Evolutionary conservation across 306 rosid genomes (phyloP), one percentile per base, ranked within the genome.

Genomic region (Rubus parviflorus): DNA sequence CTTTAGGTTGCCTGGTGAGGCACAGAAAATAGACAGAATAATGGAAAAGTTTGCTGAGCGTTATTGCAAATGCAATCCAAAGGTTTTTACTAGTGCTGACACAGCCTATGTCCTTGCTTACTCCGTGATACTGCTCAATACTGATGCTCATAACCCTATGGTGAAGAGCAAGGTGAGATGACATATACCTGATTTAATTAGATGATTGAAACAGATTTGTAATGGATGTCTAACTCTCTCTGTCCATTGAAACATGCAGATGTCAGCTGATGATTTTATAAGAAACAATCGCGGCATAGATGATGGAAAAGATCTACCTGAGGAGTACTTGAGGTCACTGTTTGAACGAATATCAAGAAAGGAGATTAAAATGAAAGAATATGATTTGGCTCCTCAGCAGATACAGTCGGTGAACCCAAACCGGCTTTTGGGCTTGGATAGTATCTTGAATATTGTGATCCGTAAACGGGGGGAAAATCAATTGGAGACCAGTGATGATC

Each of bases 1-100:
- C 78, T 96, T 96, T 88, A 87, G 98, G 89, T 80, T 96, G 78
- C 99, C 99, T 23, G 99, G 99, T 54, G 99, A 96, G 94, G 99
- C 98, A 43, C 99, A 96, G 68, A 96, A 96, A 80, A 96, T 96
- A 70, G 99, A 96, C 77, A 87, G 99, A 79, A 92, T 96, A 52
- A 96, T 96, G 99, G 99, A 96, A 75, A 96, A 96, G 88, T 96
- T 96, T 86, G 93, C 99, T 16, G 99, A 96, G 84, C 90, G 94
- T 37, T 96, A 91, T 81, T 96, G 97, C 86, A 96, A 92, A 79
- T 96, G 99, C 82, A 96, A 96, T 75, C 89, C 94, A 38, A 93
- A 86, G 88, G 92, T 73, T 84, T 96, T 96, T 80, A 93, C 85
- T 78, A 96, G 99, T 89, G 97, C 99, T 77, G 99, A 96, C 85